Evolutionary conservation across 2,329 filamentous ascomycete species (phyloP), one percentile per base, ranked within the genome.

Genomic region (Ascochyta viciae-villosae): DNA sequence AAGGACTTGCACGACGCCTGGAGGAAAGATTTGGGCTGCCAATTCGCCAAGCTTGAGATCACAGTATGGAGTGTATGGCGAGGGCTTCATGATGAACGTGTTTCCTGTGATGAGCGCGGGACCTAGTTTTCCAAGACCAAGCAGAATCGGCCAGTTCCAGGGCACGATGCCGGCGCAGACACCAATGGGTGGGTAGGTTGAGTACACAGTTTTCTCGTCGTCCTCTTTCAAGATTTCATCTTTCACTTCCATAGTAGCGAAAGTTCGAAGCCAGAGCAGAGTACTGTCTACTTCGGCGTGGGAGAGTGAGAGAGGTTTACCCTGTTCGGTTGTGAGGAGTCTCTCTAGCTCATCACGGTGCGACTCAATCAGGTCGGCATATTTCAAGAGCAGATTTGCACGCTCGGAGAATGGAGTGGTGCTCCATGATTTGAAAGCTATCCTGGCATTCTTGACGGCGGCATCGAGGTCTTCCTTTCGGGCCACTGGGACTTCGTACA

Each of bases 1-100:
- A 3, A 89, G 71, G 0, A 79, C 82, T 60, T 88, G 85, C 0
- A 88, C 70, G 4, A 89, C 84, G 26, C 87, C 87, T 0, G 83
- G 82, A 0, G 85, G 85, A 71, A 88, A 86, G 70, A 86, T 78
- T 12, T 79, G 68, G 49, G 82, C 78, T 0, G 79, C 83, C 1
- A 89, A 68, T 68, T 88, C 85, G 6, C 80, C 82, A 5, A 87
- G 65, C 70, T 88, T 88, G 24, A 89, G 76, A 9, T 78, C 77
- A 6, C 78, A 80, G 66, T 86, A 87, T 0, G 84, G 84, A 0
- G 84, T 85, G 65, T 81, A 85, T 62, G 67, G 78, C 15, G 82
- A 85, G 1, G 83, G 82, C 68, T 86, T 86, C 58, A 85, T 70
- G 42, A 87, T 83, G 37, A 86, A 72, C 0, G 77, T 74, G 49